Conservation (phyloP, 164 flowering plant genomes). For the Amborella trichopoda region DNA sequence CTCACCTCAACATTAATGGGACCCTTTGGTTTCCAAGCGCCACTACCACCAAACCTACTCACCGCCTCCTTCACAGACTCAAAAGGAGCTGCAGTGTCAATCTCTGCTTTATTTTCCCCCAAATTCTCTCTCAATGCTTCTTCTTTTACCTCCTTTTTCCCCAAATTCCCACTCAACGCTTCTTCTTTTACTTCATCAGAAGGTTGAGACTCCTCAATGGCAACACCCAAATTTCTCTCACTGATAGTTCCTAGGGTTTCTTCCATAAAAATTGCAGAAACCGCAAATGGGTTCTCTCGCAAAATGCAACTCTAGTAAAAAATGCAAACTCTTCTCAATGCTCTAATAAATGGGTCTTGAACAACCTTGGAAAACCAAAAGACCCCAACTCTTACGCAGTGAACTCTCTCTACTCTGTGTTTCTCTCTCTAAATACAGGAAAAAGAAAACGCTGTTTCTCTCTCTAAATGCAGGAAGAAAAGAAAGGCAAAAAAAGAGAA, state of each 20-base stretch:
- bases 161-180: neutral
- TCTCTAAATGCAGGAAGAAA: too few relatives aligned
- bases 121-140: neutral
- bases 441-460: too few relatives aligned
- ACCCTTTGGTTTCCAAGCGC: conserved; percentile 58
- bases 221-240: neutral
- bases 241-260: neutral
- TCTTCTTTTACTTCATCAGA: neutral
- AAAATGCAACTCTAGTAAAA: too few relatives aligned
- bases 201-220: neutral
- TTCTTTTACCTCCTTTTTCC: neutral
- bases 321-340: too few relatives aligned
- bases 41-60: conserved; percentile 71
- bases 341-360: too few relatives aligned
- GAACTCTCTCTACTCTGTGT: too few relatives aligned
- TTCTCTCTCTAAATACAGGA: too few relatives aligned
- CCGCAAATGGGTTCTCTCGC: too few relatives aligned
- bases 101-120: conserved; percentile 42
- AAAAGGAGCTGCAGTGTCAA: conserved; percentile 83
- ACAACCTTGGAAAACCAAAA: too few relatives aligned
- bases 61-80: conserved; percentile 93
- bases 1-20: too few relatives aligned
- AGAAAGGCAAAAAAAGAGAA: too few relatives aligned
- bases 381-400: too few relatives aligned
- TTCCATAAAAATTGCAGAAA: neutral